These are phyloP conservation scores for Lepidium africanum DNA, from an alignment of 345 rosid genomes.

Conservation along the genomic window DNA sequence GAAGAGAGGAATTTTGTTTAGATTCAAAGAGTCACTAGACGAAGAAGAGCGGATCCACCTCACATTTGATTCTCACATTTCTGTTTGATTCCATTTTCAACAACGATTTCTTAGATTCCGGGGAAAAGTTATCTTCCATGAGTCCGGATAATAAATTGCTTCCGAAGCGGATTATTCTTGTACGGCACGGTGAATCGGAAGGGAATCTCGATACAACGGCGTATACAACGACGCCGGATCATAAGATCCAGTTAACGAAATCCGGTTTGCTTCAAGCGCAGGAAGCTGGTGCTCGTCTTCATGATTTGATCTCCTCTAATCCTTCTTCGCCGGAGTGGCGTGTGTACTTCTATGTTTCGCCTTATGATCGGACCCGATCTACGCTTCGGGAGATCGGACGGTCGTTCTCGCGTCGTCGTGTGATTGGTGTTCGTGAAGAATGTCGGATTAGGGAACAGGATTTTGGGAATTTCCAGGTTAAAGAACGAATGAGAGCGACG, in stretches of 20 bases:
- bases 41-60: neutral
- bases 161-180: slow-evolving; percentile 86
- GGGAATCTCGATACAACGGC: slow-evolving; percentile 81
- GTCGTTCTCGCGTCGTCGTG: slow-evolving; percentile 57
- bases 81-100: neutral
- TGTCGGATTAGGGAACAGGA: slow-evolving; percentile 89
- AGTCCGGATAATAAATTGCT: slow-evolving; percentile 31
- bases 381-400: slow-evolving; percentile 90
- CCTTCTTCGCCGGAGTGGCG: slow-evolving; percentile 41
- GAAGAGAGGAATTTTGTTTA: neutral
- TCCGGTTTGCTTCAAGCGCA: slow-evolving; percentile 55
- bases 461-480: slow-evolving; percentile 90
- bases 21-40: neutral
- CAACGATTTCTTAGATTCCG: slow-evolving; percentile 9
- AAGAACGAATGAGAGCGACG: slow-evolving; percentile 68
- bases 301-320: slow-evolving; percentile 33
- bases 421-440: slow-evolving; percentile 95
- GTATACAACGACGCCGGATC: slow-evolving; percentile 78
- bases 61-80: neutral
- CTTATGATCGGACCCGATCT: slow-evolving; percentile 83
- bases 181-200: slow-evolving; percentile 93
- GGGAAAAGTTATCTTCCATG: slow-evolving; percentile 9
- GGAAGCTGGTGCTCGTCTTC: slow-evolving; percentile 51
- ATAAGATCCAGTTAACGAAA: slow-evolving; percentile 69
- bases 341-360: slow-evolving; percentile 88